These are phyloP conservation scores for Xylariaceae sp. DNA, from an alignment of 2,329 filamentous ascomycete genomes.

Conservation along the genomic window DNA sequence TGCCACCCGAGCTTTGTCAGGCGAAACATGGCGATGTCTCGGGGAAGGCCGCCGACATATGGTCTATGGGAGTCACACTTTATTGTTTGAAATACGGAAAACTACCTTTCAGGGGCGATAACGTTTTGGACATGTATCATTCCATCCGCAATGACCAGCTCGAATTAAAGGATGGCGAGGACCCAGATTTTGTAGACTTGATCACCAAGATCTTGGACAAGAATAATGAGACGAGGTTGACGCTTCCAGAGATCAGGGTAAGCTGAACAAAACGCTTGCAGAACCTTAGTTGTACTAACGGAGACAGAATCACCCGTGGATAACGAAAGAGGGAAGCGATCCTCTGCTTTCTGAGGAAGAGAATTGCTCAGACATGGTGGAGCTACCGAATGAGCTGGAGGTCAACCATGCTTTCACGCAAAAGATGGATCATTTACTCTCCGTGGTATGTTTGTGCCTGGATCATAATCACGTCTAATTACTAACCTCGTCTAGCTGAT, in stretches of 20 bases:
- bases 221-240: constrained; percentile 76
- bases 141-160: constrained; percentile 72
- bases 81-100: constrained; percentile 87
- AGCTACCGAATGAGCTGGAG: constrained; percentile 84
- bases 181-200: constrained; percentile 68
- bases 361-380: constrained; percentile 77
- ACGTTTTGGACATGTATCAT: constrained; percentile 83
- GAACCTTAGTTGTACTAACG: constrained; percentile 19
- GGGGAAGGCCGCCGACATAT: constrained; percentile 88
- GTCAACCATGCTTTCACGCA: constrained; percentile 85
- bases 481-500: constrained; percentile 59
- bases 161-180: constrained; percentile 57
- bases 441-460: constrained; percentile 57
- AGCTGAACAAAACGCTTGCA: constrained; percentile 27
- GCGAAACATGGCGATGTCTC: constrained; percentile 82
- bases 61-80: constrained; percentile 96
- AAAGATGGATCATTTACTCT: constrained; percentile 81
- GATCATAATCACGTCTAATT: not conserved
- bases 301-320: constrained; percentile 81
- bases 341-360: constrained; percentile 75
- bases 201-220: constrained; percentile 76
- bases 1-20: constrained; percentile 88
- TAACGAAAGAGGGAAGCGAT: constrained; percentile 76
- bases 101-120: constrained; percentile 78
- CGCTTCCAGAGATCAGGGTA: constrained; percentile 77